These are phyloP conservation scores for Firmiana major DNA, from an alignment of 345 rosid genomes.

Conservation along the genomic window DNA sequence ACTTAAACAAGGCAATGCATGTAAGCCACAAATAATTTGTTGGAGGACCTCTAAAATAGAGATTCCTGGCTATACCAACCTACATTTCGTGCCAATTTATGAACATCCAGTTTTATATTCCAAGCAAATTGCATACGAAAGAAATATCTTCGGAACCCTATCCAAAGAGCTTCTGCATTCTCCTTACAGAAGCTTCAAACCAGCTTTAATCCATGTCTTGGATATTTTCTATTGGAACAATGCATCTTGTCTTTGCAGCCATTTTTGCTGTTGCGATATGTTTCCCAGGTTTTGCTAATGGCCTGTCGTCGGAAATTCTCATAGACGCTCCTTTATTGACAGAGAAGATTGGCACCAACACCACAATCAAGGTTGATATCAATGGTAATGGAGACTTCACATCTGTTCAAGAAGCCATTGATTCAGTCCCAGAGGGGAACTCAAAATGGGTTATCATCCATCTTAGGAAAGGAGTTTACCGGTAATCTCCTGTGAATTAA, in stretches of 20 bases:
- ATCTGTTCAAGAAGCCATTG: constrained; percentile 70
- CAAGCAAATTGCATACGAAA: not conserved
- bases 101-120: not conserved
- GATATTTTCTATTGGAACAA: not conserved
- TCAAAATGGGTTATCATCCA: constrained; percentile 72
- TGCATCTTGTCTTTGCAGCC: constrained; percentile 11
- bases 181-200: not conserved
- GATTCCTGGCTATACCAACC: not conserved
- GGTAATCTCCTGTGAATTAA: constrained; percentile 30
- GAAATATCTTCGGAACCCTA: not conserved
- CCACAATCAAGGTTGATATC: constrained; percentile 68
- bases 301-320: constrained; percentile 7
- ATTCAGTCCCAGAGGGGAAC: constrained; percentile 65
- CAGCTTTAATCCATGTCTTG: not conserved
- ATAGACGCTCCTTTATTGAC: constrained; percentile 67
- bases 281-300: constrained; percentile 19
- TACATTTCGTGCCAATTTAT: not conserved
- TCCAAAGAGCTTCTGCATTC: not conserved
- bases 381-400: constrained; percentile 70
- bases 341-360: constrained; percentile 52
- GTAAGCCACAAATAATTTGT: not conserved
- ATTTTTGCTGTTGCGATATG: constrained; percentile 16
- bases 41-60: not conserved
- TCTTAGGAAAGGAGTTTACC: constrained; percentile 75
- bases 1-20: not conserved